phyloP scores from a whole-genome alignment of 2,329 filamentous ascomycete genomes.

The Lasiodiplodia sp. region DNA sequence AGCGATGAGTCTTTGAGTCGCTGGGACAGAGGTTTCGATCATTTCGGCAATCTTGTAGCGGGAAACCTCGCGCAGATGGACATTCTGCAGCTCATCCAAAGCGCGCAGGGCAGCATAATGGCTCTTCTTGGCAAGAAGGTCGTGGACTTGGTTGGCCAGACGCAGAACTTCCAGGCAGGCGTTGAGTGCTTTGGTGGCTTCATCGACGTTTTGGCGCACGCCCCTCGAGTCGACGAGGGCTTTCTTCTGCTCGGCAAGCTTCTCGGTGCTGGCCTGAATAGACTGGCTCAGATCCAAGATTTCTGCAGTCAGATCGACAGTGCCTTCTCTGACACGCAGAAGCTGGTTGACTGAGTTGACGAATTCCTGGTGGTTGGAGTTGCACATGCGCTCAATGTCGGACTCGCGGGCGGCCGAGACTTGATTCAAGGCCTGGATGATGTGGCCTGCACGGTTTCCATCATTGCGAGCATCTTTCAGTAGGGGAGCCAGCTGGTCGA shows the following conservation, averaged over 20 bases:
- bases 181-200: slow-evolving; percentile 85
- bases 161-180: slow-evolving; percentile 92
- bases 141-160: slow-evolving; percentile 92
- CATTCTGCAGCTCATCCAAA: slow-evolving; percentile 93
- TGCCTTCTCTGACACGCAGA: slow-evolving; percentile 89
- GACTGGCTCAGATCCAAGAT: slow-evolving; percentile 93
- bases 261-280: slow-evolving; percentile 93
- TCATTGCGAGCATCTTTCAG: slow-evolving; percentile 82
- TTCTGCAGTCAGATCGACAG: slow-evolving; percentile 85
- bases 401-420: slow-evolving; percentile 87
- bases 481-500: slow-evolving; percentile 93
- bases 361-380: slow-evolving; percentile 97
- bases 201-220: slow-evolving; percentile 93
- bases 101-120: slow-evolving; percentile 95
- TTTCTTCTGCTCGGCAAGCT: slow-evolving; percentile 92
- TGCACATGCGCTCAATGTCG: slow-evolving; percentile 93
- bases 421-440: slow-evolving; percentile 79
- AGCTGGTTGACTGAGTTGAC: slow-evolving; percentile 91
- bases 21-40: slow-evolving; percentile 94
- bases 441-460: slow-evolving; percentile 73
- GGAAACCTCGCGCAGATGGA: slow-evolving; percentile 91
- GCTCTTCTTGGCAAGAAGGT: slow-evolving; percentile 88
- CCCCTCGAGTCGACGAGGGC: slow-evolving; percentile 90
- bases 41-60: slow-evolving; percentile 94
- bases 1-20: slow-evolving; percentile 89